Evolutionary conservation across 2,329 filamentous ascomycete genomes (phyloP).

Genomic region (Trichophyton schoenleinii): DNA sequence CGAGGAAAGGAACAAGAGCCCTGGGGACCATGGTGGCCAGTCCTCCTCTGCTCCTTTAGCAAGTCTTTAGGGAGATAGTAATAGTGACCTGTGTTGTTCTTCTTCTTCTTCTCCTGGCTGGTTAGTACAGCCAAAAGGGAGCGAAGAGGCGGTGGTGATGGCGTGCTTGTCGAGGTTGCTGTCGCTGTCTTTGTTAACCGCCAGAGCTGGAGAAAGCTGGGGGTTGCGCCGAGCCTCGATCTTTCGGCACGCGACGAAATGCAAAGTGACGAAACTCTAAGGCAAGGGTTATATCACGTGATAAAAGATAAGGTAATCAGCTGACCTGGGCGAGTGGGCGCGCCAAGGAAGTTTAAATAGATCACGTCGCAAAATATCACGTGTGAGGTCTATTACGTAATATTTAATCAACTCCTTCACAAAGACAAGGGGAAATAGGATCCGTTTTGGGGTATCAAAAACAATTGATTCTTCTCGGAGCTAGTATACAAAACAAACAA

Average conservation of each 20-base stretch:
- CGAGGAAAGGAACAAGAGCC: conserved; percentile 66
- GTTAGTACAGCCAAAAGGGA: not conserved
- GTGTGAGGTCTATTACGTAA: not conserved
- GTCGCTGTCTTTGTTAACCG: not conserved
- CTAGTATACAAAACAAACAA: not conserved
- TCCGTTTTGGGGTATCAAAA: too few species aligned
- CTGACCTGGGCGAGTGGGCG: not conserved
- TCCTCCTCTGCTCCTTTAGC: not conserved
- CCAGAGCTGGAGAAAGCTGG: not conserved
- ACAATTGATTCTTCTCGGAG: not conserved
- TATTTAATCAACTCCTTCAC: too few species aligned
- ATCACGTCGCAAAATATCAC: not conserved
- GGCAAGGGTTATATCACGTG: not conserved
- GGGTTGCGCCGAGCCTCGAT: not conserved
- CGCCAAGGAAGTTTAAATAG: not conserved
- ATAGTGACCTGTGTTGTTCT: not conserved
- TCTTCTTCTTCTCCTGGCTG: not conserved
- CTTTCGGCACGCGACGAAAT: not conserved
- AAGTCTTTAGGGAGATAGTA: not conserved
- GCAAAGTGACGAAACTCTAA: not conserved
- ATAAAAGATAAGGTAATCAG: not conserved
- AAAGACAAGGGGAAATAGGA: too few species aligned
- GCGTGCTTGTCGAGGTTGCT: not conserved
- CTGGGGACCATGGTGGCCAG: conserved; percentile 51
- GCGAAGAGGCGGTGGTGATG: not conserved